Base-by-base conservation (phyloP, 306 rosid species). In the Gleditsia sinensis region DNA sequence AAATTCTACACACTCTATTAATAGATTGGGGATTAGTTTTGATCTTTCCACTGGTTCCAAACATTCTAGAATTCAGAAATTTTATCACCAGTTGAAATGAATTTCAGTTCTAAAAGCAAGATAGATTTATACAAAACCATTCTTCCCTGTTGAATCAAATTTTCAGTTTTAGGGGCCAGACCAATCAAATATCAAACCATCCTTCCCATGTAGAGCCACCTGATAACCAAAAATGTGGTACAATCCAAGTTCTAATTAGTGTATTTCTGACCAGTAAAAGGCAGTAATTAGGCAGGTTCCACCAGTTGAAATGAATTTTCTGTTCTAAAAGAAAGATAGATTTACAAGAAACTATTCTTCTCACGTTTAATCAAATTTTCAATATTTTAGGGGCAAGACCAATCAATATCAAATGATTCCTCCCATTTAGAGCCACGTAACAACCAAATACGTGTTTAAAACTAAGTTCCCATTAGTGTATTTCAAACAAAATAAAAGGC, bases 1-100 rank as follows among this genome's bases (percentile, higher is more conserved):
- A 63, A 50, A 34, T 14, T 19, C 13, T 42, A 16, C 20, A n/a
- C 6, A 42, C 17, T 13, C 24, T 27, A 37, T 13, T 53, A 63
- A 20, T 5, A 51, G 39, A 30, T 40, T 49, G 49, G 65, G 0
- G 33, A 27, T 21, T 57, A 57, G 37, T 72, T 14, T 57, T 62
- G 51, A 60, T 37, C 51, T 68, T 50, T 25, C 53, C 20, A 74
- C 56, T 5, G 63, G 45, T 73, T 13, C 63, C 16, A 39, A 57
- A 25, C 40, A 43, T 50, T 32, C 37, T 24, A 67, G 65, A 14
- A 49, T 33, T 9, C 17, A 17, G 21, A 77, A n/a, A 16, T 21
- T 53, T 20, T 69, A 50, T 24, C 28, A 71, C 48, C 7, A 65
- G 21, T 45, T 57, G n/a, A 79, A 23, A 54, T 14, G 2, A 55